These are phyloP conservation scores for Alloteropsis semialata DNA, from an alignment of 176 grass and related monocot species.

Conservation along the genomic window DNA sequence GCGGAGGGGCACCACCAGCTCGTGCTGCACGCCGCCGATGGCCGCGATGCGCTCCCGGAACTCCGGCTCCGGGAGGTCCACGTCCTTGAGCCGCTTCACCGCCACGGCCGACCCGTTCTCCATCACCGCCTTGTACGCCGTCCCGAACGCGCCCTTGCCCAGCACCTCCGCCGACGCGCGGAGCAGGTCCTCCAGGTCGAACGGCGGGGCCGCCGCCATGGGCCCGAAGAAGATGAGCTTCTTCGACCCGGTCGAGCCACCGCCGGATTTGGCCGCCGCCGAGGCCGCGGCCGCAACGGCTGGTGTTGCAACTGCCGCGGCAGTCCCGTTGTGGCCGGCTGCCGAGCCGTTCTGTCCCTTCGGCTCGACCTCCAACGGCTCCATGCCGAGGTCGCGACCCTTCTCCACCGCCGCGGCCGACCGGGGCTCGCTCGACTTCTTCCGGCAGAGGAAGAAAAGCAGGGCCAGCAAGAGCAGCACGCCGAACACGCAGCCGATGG, in stretches of 20 bases:
- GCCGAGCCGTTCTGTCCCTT: conserved; percentile 49
- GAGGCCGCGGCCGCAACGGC: not conserved
- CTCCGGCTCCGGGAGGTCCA: conserved; percentile 78
- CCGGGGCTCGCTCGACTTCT: conserved; percentile 31
- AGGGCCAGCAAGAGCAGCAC: conserved; percentile 59
- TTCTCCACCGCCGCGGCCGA: conserved; percentile 38
- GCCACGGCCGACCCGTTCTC: conserved; percentile 78
- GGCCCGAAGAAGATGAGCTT: conserved; percentile 83
- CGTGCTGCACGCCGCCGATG: conserved; percentile 77
- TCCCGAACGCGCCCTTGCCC: conserved; percentile 96
- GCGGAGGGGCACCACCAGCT: conserved; percentile 84
- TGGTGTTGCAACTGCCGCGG: conserved; percentile 5
- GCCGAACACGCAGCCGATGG: conserved; percentile 62
- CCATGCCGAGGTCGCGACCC: conserved; percentile 45
- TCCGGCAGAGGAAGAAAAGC: conserved; percentile 67
- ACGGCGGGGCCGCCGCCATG: conserved; percentile 49
- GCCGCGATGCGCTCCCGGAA: conserved; percentile 84
- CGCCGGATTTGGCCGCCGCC: conserved; percentile 29
- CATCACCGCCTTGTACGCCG: conserved; percentile 98
- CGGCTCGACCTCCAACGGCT: conserved; percentile 25
- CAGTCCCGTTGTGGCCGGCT: not conserved
- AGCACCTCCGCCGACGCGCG: conserved; percentile 85
- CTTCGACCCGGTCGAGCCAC: conserved; percentile 39
- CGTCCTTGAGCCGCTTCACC: conserved; percentile 97
- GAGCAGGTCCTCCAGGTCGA: conserved; percentile 86